Conservation (phyloP, 2,329 filamentous ascomycete genomes). For the Sclerotinia trifoliorum region DNA sequence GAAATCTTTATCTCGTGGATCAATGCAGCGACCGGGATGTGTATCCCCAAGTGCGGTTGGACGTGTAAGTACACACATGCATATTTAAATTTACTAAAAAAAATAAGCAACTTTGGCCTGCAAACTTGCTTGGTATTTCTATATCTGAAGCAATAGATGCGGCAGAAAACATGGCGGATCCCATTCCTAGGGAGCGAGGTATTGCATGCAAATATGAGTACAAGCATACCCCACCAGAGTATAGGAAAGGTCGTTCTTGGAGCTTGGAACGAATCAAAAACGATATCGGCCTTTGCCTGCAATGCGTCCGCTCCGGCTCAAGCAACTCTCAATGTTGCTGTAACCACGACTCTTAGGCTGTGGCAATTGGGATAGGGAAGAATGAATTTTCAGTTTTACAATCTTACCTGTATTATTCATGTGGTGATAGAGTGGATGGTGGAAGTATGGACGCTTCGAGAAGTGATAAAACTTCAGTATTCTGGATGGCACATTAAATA, state of each 20-base stretch:
- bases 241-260: conserved; percentile 20
- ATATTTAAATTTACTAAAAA: conserved; percentile 22
- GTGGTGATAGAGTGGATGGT: neutral
- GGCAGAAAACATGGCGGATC: conserved; percentile 23
- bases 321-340: conserved; percentile 1
- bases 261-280: conserved; percentile 14
- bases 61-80: conserved; percentile 21
- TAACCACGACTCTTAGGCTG: neutral
- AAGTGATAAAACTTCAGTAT: too few species aligned
- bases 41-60: conserved; percentile 22
- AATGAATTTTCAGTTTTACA: neutral
- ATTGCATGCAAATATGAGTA: conserved; percentile 16
- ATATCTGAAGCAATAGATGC: conserved; percentile 18
- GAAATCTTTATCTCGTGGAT: conserved; percentile 23
- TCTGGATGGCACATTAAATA: neutral
- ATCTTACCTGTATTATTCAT: neutral
- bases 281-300: conserved; percentile 23
- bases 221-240: conserved; percentile 17
- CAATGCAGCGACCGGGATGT: conserved; percentile 19
- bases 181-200: conserved; percentile 21
- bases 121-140: conserved; percentile 16
- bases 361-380: neutral
- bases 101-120: conserved; percentile 16
- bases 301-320: conserved; percentile 23
- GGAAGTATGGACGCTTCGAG: too few species aligned